phyloP scores from a whole-genome alignment of 345 rosid species.

The Populus simonii region DNA sequence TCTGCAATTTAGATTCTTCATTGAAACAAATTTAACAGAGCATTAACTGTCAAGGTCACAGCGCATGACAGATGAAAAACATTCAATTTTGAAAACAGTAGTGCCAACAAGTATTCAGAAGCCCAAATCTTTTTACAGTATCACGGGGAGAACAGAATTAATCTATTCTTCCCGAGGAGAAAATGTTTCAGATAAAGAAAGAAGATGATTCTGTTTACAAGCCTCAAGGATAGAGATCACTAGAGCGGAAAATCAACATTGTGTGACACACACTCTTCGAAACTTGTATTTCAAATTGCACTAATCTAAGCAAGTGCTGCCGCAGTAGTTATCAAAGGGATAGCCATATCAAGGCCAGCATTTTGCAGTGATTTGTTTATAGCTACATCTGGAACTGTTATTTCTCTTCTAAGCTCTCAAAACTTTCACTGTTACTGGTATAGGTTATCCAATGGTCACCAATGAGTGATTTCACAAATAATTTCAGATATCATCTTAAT shows the following conservation, averaged over 20 bases:
- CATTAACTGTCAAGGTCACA: background rate
- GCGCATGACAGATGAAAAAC: background rate
- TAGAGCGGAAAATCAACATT: background rate
- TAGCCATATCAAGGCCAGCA: too few relatives aligned
- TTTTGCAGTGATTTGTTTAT: background rate
- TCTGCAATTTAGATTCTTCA: background rate
- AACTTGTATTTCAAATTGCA: background rate
- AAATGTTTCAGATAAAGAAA: background rate
- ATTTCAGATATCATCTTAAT: background rate
- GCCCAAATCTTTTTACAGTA: background rate
- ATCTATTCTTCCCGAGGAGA: background rate
- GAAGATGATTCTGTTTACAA: background rate
- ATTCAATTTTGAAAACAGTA: background rate
- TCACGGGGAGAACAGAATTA: background rate
- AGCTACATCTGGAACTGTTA: background rate
- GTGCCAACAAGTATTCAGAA: background rate
- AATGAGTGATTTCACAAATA: background rate
- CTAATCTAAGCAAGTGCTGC: background rate
- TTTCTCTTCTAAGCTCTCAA: background rate
- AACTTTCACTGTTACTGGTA: background rate
- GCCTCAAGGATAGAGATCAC: background rate
- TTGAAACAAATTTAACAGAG: background rate
- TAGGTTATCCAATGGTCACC: background rate
- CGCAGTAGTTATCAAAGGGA: too few relatives aligned
- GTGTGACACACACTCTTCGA: background rate